These are phyloP conservation scores for Cornus kousa DNA, from an alignment of 148 eudicot genomes.

Conservation along the genomic window DNA sequence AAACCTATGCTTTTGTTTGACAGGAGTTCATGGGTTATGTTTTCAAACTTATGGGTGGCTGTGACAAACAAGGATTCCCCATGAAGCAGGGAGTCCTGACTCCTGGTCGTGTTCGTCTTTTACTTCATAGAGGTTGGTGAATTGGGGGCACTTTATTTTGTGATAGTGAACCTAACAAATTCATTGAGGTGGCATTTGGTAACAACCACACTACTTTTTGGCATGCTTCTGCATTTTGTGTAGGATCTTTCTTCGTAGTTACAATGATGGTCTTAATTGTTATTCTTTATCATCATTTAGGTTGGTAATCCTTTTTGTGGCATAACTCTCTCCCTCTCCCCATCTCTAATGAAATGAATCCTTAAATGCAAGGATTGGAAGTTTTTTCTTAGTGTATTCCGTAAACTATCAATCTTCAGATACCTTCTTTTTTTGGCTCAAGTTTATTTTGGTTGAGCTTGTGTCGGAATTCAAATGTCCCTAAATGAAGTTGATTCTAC, in stretches of 20 bases:
- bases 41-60: conserved; percentile 41
- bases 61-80: conserved; percentile 45
- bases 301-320: background rate
- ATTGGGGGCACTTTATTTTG: background rate
- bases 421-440: background rate
- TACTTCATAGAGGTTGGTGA: conserved; percentile 29
- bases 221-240: no score
- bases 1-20: background rate
- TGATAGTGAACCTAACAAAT: background rate
- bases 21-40: conserved; percentile 37
- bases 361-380: background rate
- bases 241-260: no score
- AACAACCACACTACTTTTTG: no score
- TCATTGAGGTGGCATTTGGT: background rate
- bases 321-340: no score
- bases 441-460: background rate
- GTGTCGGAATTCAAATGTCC: background rate
- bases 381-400: background rate
- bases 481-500: background rate
- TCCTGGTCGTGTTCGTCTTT: conserved; percentile 40
- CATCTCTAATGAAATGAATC: no score
- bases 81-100: conserved; percentile 46
- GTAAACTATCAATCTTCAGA: no score
- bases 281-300: background rate
- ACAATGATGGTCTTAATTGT: no score